A percentile compares a stretch with the other conserved stretches of the same genome.
phyloP scores from a whole-genome alignment of 306 rosid genomes.

The Acacia crassicarpa region DNA sequence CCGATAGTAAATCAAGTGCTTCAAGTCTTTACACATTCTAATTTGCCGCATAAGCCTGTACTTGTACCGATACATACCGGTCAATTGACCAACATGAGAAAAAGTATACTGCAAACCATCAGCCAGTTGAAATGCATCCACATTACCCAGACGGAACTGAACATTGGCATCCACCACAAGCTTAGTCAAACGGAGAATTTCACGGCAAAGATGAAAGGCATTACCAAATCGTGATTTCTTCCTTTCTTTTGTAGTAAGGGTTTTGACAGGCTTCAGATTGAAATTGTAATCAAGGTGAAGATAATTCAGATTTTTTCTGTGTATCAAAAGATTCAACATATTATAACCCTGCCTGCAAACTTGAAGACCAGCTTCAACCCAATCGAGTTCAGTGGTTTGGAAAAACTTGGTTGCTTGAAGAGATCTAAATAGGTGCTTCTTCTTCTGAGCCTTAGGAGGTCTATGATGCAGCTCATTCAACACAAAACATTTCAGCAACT shows the following conservation, averaged over 20 bases:
- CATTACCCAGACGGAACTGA: conserved; percentile 97
- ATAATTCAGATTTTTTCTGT: conserved; percentile 94
- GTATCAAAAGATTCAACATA: conserved; percentile 94
- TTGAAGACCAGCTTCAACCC: conserved; percentile 99
- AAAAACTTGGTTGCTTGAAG: conserved; percentile 98
- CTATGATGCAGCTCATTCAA: conserved; percentile 98
- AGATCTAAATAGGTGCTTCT: conserved; percentile 91
- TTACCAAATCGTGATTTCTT: conserved; percentile 98
- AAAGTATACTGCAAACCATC: conserved; percentile 97
- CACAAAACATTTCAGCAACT: conserved; percentile 91
- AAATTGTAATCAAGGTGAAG: conserved; percentile 98
- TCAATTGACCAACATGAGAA: conserved; percentile 97
- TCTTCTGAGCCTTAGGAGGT: conserved; percentile 97
- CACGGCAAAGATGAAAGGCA: conserved; percentile 99
- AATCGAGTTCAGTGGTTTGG: conserved; percentile 98
- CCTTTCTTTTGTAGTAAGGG: conserved; percentile 91
- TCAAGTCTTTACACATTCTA: conserved; percentile 97
- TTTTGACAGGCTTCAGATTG: conserved; percentile 95
- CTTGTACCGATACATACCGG: conserved; percentile 99
- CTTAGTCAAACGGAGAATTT: conserved; percentile 93
- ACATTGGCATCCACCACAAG: conserved; percentile 99
- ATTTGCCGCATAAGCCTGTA: conserved; percentile 98
- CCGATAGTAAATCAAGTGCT: conserved; percentile 95
- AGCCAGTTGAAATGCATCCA: conserved; percentile 96
- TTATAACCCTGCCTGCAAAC: conserved; percentile 98